Evolutionary conservation across 805 yeast genomes (phyloP).

Genomic region (Starmerella roubikii): DNA sequence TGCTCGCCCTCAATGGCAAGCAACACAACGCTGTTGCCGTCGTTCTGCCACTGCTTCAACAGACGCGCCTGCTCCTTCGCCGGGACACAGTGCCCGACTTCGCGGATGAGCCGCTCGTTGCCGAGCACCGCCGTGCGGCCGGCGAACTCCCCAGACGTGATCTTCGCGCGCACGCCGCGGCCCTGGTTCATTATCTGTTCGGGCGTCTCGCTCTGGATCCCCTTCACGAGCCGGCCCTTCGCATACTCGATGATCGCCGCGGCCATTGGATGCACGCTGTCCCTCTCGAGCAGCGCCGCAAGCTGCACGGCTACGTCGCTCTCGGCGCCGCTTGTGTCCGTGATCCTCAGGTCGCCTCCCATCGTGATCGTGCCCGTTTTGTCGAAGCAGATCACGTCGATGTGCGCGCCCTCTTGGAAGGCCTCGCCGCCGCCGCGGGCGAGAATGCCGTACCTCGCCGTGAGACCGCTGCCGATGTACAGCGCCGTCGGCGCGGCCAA

Average conservation of each 20-base stretch:
- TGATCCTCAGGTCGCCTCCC: constrained; percentile 45
- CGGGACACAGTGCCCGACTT: constrained; percentile 32
- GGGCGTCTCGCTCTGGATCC: constrained; percentile 12
- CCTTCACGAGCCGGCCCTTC: constrained; percentile 9
- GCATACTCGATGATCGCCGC: constrained; percentile 39
- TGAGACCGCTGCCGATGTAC: constrained; percentile 65
- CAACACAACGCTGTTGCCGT: constrained; percentile 50
- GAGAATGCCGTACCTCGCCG: constrained; percentile 62
- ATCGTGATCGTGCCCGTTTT: constrained; percentile 65
- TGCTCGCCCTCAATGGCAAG: constrained; percentile 31
- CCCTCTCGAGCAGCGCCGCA: constrained; percentile 34
- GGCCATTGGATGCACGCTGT: constrained; percentile 60
- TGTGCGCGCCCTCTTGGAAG: constrained; percentile 58
- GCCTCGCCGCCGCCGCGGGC: constrained; percentile 76
- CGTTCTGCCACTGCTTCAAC: constrained; percentile 42
- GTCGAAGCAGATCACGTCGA: constrained; percentile 58
- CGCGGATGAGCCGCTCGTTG: constrained; percentile 46
- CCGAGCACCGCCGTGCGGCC: constrained; percentile 32
- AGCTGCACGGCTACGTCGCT: constrained; percentile 32
- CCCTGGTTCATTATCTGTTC: constrained; percentile 14
- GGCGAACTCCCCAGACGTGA: constrained; percentile 10
- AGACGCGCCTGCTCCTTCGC: constrained; percentile 25
- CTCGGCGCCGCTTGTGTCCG: constrained; percentile 31
- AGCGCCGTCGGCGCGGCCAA: constrained; percentile 76
- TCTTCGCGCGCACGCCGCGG: constrained; percentile 17